phyloP scores from a whole-genome alignment of 2,329 filamentous ascomycete species.

The Rutstroemia sp. region DNA sequence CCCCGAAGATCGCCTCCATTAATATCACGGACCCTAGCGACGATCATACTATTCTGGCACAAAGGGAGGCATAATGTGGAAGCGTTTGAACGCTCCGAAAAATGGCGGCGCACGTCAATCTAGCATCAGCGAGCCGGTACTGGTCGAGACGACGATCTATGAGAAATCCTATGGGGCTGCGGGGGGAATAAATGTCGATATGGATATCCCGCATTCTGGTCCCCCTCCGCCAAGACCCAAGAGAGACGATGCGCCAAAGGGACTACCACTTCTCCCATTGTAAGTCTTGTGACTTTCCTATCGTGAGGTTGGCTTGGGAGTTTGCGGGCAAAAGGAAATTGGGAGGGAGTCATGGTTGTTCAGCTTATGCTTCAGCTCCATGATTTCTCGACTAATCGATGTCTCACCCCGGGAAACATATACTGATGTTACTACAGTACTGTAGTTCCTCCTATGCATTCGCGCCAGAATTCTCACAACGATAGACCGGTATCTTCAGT shows the following conservation, averaged over 20 bases:
- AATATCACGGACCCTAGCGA: constrained; percentile 10
- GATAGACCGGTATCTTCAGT: constrained; percentile 51
- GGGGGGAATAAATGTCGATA: constrained; percentile 26
- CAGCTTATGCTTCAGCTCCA: constrained; percentile 11
- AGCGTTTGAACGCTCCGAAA: constrained; percentile 35
- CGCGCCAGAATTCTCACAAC: constrained; percentile 17
- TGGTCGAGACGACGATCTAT: constrained; percentile 38
- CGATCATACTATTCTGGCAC: constrained; percentile 17
- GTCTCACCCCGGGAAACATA: constrained; percentile 12
- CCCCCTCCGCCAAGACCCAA: constrained; percentile 17
- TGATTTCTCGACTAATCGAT: constrained; percentile 11
- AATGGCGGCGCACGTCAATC: constrained; percentile 30
- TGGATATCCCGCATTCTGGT: constrained; percentile 15
- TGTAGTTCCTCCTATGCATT: constrained; percentile 17
- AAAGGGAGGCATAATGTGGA: constrained; percentile 41
- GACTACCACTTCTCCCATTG: constrained; percentile 17
- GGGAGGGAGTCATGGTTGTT: constrained; percentile 1
- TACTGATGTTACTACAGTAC: constrained; percentile 18
- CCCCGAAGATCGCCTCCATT: background rate
- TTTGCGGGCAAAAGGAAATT: background rate
- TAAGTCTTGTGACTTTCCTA: constrained; percentile 13
- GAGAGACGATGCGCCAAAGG: constrained; percentile 21
- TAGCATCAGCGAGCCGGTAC: constrained; percentile 37
- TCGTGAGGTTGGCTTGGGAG: background rate
- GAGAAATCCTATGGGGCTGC: constrained; percentile 35